Base-by-base conservation (phyloP, 805 yeast species). In the Candida easanensis region DNA sequence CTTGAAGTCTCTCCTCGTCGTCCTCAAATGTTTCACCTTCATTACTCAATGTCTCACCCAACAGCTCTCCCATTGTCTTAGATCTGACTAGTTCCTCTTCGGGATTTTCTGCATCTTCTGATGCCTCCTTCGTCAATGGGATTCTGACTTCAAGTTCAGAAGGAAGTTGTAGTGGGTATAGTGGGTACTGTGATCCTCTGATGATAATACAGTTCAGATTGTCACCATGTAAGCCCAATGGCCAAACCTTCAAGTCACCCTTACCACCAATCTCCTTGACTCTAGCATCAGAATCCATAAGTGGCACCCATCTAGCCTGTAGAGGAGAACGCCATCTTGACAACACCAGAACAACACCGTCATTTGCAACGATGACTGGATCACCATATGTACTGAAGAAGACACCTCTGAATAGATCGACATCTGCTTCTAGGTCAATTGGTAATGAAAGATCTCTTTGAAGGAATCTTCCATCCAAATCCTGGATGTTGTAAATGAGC, bases 371-470 rank as follows among this genome's bases (percentile, higher is more conserved):
- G 6, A 90, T 61, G 50, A 93, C 85, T 1, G 99, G 99, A 61
- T 91, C 97, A 17, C 96, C 96, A 55, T 77, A 82, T 35, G 82
- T 82, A 33, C 88, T 84, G 69, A 91, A 93, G 57, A 93, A 89
- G n/a, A 87, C 61, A 3, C 90, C 83, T 49, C 77, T 79, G 69
- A 64, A 54, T 67, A 73, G 57, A 49, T 52, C 56, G 5, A 49
- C 46, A 3, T 47, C 46, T 4, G 51, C 36, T 5, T 46, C 45
- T 17, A 56, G 33, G 14, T 53, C 58, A 6, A 76, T 46, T 0
- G 82, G 82, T 21, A 77, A 49, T 4, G 74, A 57, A 28, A 65
- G 62, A 52, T 73, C 77, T 53, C 76, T 66, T 50, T 76, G 61
- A 63, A 62, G 47, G 60, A 70, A 64, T 73, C 76, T 46, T 71